Percentiles rank a stretch among this genome's conserved stretches.
These are phyloP conservation scores for Pichia californica DNA, from an alignment of 805 yeast species.

Conservation along the genomic window DNA sequence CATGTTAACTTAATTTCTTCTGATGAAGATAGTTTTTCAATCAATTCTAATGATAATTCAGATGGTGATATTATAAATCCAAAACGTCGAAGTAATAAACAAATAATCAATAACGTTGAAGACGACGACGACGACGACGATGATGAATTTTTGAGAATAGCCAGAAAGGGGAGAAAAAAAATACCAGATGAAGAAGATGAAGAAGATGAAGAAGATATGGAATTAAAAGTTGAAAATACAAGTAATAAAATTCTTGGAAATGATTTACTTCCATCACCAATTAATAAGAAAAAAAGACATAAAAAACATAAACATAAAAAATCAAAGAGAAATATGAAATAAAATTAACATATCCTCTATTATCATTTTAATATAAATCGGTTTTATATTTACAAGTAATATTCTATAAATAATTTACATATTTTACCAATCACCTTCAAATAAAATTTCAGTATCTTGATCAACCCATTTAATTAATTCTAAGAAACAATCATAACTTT, in stretches of 20 bases:
- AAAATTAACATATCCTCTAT: too few relatives aligned
- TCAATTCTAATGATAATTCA: too few relatives aligned
- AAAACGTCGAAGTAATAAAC: too few relatives aligned
- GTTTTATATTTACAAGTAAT: slow-evolving; percentile 2
- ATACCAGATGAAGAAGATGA: slow-evolving; percentile 4
- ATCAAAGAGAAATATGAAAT: neutral
- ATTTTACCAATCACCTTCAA: slow-evolving; percentile 11
- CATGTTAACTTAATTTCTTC: too few relatives aligned
- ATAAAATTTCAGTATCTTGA: slow-evolving; percentile 10
- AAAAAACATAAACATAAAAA: slow-evolving; percentile 2
- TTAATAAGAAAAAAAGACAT: neutral
- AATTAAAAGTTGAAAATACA: neutral
- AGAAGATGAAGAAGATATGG: slow-evolving; percentile 1
- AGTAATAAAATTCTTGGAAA: neutral
- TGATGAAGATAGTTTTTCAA: too few relatives aligned
- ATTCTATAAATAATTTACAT: neutral
- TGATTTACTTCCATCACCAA: neutral
- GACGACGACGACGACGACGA: slow-evolving; percentile 4
- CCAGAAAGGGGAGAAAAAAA: neutral
- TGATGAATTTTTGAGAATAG: neutral
- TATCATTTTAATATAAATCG: too few relatives aligned
- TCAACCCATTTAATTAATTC: slow-evolving; percentile 17
- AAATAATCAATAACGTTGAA: neutral
- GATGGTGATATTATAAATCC: neutral
- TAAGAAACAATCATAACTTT: slow-evolving; percentile 10